phyloP scores from a whole-genome alignment of 2,329 filamentous ascomycete species.

The Lanzia echinophila region DNA sequence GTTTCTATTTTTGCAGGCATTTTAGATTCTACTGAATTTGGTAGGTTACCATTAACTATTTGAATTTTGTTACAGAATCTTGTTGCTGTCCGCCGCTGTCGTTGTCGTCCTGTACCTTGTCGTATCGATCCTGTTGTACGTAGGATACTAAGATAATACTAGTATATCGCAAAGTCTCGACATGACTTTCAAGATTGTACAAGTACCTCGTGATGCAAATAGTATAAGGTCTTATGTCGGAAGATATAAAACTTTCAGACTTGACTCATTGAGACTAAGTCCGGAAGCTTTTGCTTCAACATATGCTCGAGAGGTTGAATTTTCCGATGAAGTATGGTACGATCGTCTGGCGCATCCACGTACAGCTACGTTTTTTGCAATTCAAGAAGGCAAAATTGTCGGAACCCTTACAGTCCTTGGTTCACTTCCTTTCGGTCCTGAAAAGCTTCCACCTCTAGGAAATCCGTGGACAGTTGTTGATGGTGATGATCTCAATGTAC shows the following conservation, averaged over 20 bases:
- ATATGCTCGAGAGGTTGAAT: conserved; percentile 32
- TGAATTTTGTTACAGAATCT: background rate
- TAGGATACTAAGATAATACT: background rate
- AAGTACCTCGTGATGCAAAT: conserved; percentile 21
- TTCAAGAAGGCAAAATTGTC: conserved; percentile 26
- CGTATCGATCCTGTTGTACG: background rate
- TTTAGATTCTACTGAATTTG: background rate
- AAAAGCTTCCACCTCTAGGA: conserved; percentile 6
- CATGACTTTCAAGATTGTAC: conserved; percentile 25
- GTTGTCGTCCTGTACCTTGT: background rate
- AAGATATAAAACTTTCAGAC: conserved; percentile 24
- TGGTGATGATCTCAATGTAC: background rate
- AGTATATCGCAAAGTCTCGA: background rate
- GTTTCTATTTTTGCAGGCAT: background rate
- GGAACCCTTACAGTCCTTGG: conserved; percentile 31
- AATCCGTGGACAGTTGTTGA: conserved; percentile 18
- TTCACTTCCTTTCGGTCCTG: conserved; percentile 22
- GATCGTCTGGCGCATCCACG: conserved; percentile 32
- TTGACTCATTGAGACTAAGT: conserved; percentile 20
- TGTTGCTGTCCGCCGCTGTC: background rate
- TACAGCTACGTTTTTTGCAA: conserved; percentile 32
- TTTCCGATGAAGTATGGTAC: conserved; percentile 33
- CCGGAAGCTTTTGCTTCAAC: conserved; percentile 35
- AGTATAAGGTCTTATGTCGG: conserved; percentile 17
- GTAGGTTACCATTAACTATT: background rate